Conservation (phyloP, 73 alveolate species). For the Diophrys appendiculata region DNA sequence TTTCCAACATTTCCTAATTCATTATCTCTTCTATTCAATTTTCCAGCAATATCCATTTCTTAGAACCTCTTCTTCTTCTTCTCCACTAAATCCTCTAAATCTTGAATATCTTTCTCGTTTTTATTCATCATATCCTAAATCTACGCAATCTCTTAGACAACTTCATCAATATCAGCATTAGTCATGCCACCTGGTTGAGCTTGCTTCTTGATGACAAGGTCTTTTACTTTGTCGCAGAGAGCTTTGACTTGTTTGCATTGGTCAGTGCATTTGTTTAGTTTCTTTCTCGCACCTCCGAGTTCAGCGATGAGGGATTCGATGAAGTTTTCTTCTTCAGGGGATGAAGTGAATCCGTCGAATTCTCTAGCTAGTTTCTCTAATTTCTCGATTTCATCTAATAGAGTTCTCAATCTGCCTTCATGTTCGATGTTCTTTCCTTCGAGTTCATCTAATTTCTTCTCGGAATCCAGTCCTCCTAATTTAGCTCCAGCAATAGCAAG, state of each 20-base stretch:
- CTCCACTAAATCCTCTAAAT: background rate
- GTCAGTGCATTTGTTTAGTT: background rate
- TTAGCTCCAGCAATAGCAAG: slow-evolving; percentile 8
- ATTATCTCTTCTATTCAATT: slow-evolving; percentile 28
- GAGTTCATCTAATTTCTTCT: slow-evolving; percentile 10
- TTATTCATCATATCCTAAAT: background rate
- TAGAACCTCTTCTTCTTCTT: slow-evolving; percentile 6
- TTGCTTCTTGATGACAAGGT: background rate
- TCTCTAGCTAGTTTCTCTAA: slow-evolving; percentile 13
- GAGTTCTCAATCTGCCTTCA: background rate
- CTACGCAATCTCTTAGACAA: too few species aligned
- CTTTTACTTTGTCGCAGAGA: background rate
- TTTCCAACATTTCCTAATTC: slow-evolving; percentile 14
- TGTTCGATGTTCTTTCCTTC: background rate
- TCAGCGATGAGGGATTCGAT: background rate
- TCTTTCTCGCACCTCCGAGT: slow-evolving; percentile 11
- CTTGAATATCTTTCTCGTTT: slow-evolving; percentile 16
- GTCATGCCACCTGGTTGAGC: background rate
- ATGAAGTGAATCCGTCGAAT: slow-evolving; percentile 8
- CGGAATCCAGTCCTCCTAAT: slow-evolving; percentile 16
- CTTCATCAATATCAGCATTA: slow-evolving; percentile 9
- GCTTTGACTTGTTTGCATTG: background rate
- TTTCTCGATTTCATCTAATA: slow-evolving; percentile 16
- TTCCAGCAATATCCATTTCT: slow-evolving; percentile 13
- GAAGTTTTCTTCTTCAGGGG: slow-evolving; percentile 15